These are phyloP conservation scores for Colletotrichum liriopes DNA, from an alignment of 2,329 filamentous ascomycete species.

Conservation along the genomic window DNA sequence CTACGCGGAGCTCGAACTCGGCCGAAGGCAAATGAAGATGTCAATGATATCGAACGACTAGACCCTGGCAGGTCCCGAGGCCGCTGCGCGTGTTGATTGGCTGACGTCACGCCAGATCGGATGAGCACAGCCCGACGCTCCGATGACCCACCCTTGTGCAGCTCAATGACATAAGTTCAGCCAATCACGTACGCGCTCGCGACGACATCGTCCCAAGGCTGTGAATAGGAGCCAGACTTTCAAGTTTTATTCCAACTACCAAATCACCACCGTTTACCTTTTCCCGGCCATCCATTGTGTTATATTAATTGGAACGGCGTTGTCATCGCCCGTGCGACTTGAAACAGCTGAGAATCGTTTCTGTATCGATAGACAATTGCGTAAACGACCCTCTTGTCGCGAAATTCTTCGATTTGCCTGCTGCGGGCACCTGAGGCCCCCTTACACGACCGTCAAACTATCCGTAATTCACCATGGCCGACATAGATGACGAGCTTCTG, in stretches of 20 bases:
- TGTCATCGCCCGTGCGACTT: neutral
- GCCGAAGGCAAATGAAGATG: constrained; percentile 25
- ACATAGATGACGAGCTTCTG: constrained; percentile 93
- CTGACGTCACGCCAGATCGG: constrained; percentile 28
- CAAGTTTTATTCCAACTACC: constrained; percentile 20
- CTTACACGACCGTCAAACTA: constrained; percentile 12
- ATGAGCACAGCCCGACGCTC: constrained; percentile 30
- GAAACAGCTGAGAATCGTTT: neutral
- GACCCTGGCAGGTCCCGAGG: constrained; percentile 20
- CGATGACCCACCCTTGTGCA: constrained; percentile 25
- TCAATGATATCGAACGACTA: constrained; percentile 42
- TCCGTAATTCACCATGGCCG: constrained; percentile 75
- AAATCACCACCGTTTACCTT: constrained; percentile 6
- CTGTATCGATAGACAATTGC: constrained; percentile 8
- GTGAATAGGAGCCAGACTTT: constrained; percentile 37
- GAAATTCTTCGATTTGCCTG: constrained; percentile 16
- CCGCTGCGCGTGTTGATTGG: constrained; percentile 31
- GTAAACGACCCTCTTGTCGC: constrained; percentile 6
- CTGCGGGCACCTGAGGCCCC: neutral
- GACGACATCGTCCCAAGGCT: constrained; percentile 36
- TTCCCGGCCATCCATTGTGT: too few species aligned
- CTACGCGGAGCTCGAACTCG: constrained; percentile 15
- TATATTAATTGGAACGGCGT: neutral
- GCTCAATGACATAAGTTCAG: constrained; percentile 42
- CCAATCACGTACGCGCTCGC: constrained; percentile 38